These are phyloP conservation scores for Didymella segeticola DNA, from an alignment of 2,329 filamentous ascomycete species.

Conservation along the genomic window DNA sequence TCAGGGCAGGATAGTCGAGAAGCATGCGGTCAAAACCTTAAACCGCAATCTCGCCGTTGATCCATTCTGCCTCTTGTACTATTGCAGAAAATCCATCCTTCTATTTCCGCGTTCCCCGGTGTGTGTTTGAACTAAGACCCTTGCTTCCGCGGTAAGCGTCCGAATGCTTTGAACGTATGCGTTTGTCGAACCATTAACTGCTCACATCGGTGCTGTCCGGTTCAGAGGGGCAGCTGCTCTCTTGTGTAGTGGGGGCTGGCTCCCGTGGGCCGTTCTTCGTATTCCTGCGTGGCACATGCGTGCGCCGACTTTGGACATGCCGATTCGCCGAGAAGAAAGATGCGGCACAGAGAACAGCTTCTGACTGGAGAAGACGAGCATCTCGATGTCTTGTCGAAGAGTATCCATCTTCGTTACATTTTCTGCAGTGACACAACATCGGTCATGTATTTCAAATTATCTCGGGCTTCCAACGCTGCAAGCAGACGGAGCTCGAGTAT, in stretches of 20 bases:
- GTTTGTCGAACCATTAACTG: slow-evolving; percentile 36
- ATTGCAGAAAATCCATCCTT: slow-evolving; percentile 13
- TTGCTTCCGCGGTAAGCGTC: slow-evolving; percentile 9
- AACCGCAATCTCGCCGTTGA: slow-evolving; percentile 28
- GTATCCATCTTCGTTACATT: background rate
- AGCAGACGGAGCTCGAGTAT: slow-evolving; percentile 1
- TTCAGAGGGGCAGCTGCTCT: slow-evolving; percentile 20
- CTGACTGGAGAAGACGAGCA: background rate
- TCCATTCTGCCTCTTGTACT: slow-evolving; percentile 19
- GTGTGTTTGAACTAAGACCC: slow-evolving; percentile 17
- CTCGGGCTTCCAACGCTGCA: background rate
- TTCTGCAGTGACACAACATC: background rate
- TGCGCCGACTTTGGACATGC: slow-evolving; percentile 24
- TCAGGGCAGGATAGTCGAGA: slow-evolving; percentile 27
- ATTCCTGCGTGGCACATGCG: slow-evolving; percentile 24
- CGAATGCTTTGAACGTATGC: slow-evolving; percentile 7
- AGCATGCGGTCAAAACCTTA: slow-evolving; percentile 29
- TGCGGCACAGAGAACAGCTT: slow-evolving; percentile 17
- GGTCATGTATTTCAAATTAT: background rate
- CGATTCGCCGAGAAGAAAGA: slow-evolving; percentile 21
- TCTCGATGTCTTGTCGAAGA: background rate
- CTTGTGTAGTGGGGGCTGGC: slow-evolving; percentile 20
- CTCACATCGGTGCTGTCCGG: slow-evolving; percentile 29
- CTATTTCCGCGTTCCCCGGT: slow-evolving; percentile 23
- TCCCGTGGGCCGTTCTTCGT: slow-evolving; percentile 19